phyloP scores from a whole-genome alignment of 2,329 filamentous ascomycete genomes.

The Talaromyces sp. region DNA sequence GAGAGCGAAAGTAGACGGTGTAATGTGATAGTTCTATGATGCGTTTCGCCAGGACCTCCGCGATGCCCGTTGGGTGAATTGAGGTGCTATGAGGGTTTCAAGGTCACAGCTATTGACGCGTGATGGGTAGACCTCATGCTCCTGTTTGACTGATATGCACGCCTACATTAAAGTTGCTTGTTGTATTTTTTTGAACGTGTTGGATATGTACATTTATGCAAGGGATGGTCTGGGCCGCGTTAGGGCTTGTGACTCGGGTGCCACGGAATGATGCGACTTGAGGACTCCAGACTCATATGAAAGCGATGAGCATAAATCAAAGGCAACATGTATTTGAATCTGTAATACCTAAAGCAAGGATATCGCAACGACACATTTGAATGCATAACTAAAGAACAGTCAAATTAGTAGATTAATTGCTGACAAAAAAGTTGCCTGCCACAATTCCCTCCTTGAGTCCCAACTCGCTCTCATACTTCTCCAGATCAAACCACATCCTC shows the following conservation, averaged over 20 bases:
- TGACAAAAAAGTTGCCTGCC: conserved; percentile 17
- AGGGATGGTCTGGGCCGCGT: neutral
- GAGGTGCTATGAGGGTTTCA: neutral
- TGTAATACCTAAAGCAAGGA: neutral
- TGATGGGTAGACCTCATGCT: neutral
- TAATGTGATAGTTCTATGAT: neutral
- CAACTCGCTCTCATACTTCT: conserved; percentile 15
- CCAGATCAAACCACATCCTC: conserved; percentile 19
- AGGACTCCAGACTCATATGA: neutral
- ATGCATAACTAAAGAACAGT: no score
- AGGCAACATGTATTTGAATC: neutral
- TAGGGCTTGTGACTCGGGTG: neutral
- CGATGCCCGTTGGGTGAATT: no score
- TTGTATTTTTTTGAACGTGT: neutral
- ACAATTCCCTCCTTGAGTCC: conserved; percentile 16
- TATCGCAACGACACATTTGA: neutral
- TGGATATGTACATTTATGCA: neutral
- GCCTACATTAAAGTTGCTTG: neutral
- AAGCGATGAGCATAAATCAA: neutral
- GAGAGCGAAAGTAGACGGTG: neutral
- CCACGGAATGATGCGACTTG: neutral
- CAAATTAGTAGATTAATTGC: conserved; percentile 4
- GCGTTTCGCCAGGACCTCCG: neutral
- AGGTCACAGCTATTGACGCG: neutral
- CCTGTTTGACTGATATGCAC: neutral